These are phyloP conservation scores for Leccinum subgranulosum DNA, from an alignment of 768 basidiomycete genomes.

Conservation along the genomic window DNA sequence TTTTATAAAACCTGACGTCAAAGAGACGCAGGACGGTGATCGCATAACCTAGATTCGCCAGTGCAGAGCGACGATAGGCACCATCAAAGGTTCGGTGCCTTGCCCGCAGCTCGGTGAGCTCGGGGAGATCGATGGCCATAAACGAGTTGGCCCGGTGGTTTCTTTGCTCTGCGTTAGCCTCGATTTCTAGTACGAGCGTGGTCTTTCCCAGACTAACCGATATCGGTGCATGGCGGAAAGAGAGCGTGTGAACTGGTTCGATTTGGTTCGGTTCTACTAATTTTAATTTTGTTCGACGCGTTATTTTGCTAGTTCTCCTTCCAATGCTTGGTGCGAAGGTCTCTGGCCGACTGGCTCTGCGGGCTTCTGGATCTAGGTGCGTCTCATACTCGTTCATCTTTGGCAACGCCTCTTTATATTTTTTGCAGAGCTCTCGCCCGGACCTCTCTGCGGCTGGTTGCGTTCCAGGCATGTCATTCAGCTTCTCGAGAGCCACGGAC, in stretches of 20 bases:
- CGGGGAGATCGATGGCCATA: constrained; percentile 48
- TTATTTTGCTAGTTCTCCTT: not conserved
- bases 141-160: constrained; percentile 52
- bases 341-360: constrained; percentile 23
- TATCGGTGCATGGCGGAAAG: constrained; percentile 21
- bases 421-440: constrained; percentile 16
- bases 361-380: constrained; percentile 23
- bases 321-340: constrained; percentile 22
- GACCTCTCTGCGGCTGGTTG: constrained; percentile 7
- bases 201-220: constrained; percentile 17
- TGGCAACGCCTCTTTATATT: constrained; percentile 7
- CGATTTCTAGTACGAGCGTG: not conserved
- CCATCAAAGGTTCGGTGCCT: constrained; percentile 82
- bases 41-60: constrained; percentile 71
- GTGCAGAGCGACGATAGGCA: constrained; percentile 73
- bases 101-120: constrained; percentile 73
- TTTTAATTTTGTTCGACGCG: constrained; percentile 3
- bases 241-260: constrained; percentile 20
- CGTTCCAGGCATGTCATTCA: constrained; percentile 19
- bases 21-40: constrained; percentile 78
- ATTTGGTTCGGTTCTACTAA: constrained; percentile 1
- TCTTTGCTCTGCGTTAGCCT: constrained; percentile 21
- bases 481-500: not conserved
- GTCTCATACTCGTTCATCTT: not conserved
- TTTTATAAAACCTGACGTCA: constrained; percentile 66